Conservation (phyloP, 306 rosid species). For the Inga laurina region DNA sequence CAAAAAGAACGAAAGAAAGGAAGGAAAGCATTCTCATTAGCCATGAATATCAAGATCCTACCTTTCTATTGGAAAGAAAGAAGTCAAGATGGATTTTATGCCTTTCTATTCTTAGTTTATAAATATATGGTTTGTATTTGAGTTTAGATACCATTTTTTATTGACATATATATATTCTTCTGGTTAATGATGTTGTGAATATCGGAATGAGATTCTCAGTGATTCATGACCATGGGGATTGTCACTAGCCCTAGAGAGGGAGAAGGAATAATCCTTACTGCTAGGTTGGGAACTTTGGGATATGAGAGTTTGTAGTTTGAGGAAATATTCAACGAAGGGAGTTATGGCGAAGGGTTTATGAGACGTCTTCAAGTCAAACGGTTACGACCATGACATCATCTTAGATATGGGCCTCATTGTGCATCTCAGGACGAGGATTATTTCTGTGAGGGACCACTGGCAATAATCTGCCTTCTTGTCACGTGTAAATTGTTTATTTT, state of each 20-base stretch:
- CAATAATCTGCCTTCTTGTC: slow-evolving; percentile 25
- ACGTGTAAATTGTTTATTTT: slow-evolving; percentile 33
- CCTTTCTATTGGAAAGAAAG: not conserved
- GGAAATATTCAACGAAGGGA: slow-evolving; percentile 46
- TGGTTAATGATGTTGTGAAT: not conserved
- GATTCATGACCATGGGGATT: not conserved
- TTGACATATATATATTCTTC: too few species aligned
- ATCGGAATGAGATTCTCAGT: not conserved
- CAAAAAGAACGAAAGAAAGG: too few species aligned
- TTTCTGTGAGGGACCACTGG: slow-evolving; percentile 42
- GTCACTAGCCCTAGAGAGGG: not conserved
- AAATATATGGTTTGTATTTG: not conserved
- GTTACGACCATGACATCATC: slow-evolving; percentile 74
- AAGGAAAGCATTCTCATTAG: too few species aligned
- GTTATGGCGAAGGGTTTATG: slow-evolving; percentile 49
- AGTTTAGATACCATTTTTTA: too few species aligned
- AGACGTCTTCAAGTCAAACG: slow-evolving; percentile 63
- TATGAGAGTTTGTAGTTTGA: not conserved
- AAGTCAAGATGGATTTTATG: not conserved
- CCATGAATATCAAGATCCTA: not conserved
- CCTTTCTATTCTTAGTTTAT: not conserved
- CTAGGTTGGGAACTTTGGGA: not conserved
- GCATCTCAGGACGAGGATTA: slow-evolving; percentile 35
- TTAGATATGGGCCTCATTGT: slow-evolving; percentile 45
- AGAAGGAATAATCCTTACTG: not conserved